Evolutionary conservation across 768 basidiomycete genomes (phyloP).

Genomic region (Clitopilus passeckerianus): DNA sequence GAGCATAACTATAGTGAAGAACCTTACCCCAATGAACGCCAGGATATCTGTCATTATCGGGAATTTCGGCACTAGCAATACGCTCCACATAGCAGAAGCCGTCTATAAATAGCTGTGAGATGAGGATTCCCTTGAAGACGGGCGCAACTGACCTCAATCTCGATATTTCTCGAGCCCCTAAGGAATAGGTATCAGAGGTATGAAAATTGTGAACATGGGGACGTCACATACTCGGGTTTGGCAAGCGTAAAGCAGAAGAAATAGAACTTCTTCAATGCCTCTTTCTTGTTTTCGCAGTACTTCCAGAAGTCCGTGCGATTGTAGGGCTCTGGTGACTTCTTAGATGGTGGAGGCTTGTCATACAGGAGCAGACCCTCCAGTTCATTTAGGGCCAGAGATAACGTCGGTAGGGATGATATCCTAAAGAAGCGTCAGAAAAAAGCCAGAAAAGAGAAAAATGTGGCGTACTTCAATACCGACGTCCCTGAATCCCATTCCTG

Average conservation of each 20-base stretch:
- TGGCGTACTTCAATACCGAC: constrained; percentile 27
- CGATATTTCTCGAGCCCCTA: constrained; percentile 71
- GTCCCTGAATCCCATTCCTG: constrained; percentile 69
- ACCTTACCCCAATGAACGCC: constrained; percentile 58
- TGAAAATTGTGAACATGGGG: neutral
- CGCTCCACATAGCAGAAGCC: constrained; percentile 71
- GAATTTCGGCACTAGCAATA: constrained; percentile 63
- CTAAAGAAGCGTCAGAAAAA: constrained; percentile 14
- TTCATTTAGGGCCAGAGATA: constrained; percentile 51
- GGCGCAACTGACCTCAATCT: constrained; percentile 60
- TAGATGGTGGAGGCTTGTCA: constrained; percentile 32
- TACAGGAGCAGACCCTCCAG: constrained; percentile 60
- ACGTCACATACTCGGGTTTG: constrained; percentile 59
- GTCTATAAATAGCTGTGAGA: constrained; percentile 37
- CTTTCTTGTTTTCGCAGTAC: constrained; percentile 43
- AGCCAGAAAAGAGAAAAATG: neutral
- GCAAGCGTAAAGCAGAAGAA: constrained; percentile 64
- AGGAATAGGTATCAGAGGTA: neutral
- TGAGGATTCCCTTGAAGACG: neutral
- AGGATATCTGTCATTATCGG: constrained; percentile 62
- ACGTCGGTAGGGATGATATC: constrained; percentile 37
- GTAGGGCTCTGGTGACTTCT: constrained; percentile 47
- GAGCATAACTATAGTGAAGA: neutral
- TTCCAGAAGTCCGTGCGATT: constrained; percentile 45
- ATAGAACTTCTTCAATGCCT: constrained; percentile 64